Percentiles rank a stretch among this genome's conserved stretches.
Evolutionary conservation across 176 grass and related monocot species (phyloP).

Genomic region (Typha latifolia): DNA sequence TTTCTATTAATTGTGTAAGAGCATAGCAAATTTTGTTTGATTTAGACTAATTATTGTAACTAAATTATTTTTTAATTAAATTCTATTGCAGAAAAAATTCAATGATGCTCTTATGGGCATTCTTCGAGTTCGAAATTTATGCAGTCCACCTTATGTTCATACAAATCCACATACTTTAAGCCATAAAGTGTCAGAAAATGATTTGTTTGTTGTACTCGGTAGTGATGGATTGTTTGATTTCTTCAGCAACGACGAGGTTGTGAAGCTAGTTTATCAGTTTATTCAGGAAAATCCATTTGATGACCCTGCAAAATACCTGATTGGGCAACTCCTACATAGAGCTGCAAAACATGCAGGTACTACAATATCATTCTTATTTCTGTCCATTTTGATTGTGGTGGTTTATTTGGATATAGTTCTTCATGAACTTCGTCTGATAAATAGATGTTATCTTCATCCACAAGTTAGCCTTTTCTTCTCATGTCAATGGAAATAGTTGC

Average conservation of each 20-base stretch:
- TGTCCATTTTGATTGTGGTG: too few species aligned
- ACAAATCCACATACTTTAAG: slow-evolving; percentile 79
- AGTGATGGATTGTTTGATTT: slow-evolving; percentile 98
- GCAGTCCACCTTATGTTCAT: slow-evolving; percentile 72
- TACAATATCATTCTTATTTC: too few species aligned
- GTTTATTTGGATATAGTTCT: too few species aligned
- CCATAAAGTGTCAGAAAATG: slow-evolving; percentile 61
- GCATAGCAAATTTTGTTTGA: too few species aligned
- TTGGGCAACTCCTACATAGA: slow-evolving; percentile 73
- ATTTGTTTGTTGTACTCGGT: slow-evolving; percentile 87
- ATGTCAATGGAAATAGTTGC: too few species aligned
- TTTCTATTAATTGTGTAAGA: neutral
- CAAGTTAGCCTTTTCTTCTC: too few species aligned
- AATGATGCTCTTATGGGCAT: slow-evolving; percentile 99
- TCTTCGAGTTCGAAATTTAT: slow-evolving; percentile 68
- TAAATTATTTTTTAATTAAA: neutral
- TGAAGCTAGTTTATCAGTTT: slow-evolving; percentile 72
- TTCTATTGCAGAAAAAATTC: slow-evolving; percentile 42
- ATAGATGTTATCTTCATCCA: too few species aligned
- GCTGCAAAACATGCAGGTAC: slow-evolving; percentile 92
- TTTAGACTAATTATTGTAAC: neutral
- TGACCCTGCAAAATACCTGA: slow-evolving; percentile 90
- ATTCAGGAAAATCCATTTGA: slow-evolving; percentile 60
- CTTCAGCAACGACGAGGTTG: slow-evolving; percentile 83
- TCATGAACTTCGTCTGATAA: too few species aligned